phyloP scores from a whole-genome alignment of 116 monocot genomes.

The Cymodocea nodosa region DNA sequence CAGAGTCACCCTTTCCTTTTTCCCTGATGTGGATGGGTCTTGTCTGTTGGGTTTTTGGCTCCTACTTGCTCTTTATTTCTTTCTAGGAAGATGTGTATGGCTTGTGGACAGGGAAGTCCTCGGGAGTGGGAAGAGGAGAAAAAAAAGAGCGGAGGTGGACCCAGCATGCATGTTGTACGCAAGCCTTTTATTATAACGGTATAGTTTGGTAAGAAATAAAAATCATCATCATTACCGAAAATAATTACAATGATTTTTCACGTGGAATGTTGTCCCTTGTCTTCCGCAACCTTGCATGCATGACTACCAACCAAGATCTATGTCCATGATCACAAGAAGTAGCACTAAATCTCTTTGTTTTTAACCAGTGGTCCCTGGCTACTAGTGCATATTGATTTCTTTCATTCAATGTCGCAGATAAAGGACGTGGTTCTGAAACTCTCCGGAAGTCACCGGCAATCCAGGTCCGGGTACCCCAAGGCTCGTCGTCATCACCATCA shows the following conservation, averaged over 20 bases:
- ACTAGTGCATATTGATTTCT: too few species aligned
- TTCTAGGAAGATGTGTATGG: not conserved
- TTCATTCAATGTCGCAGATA: conserved; percentile 32
- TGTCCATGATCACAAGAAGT: too few species aligned
- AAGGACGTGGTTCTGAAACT: conserved; percentile 74
- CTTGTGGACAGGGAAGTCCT: not conserved
- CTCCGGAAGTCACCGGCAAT: conserved; percentile 37
- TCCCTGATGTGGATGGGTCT: not conserved
- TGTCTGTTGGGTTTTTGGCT: too few species aligned
- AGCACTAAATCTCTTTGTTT: too few species aligned
- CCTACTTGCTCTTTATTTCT: not conserved
- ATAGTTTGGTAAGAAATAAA: too few species aligned
- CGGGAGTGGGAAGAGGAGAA: not conserved
- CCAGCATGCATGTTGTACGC: not conserved
- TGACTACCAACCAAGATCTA: too few species aligned
- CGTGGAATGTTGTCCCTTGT: too few species aligned
- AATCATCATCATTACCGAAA: too few species aligned
- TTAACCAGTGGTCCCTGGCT: too few species aligned
- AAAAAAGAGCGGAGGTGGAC: not conserved
- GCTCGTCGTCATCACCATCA: conserved; percentile 1
- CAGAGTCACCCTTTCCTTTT: not conserved
- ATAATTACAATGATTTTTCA: too few species aligned
- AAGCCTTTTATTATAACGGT: too few species aligned
- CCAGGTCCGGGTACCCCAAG: conserved; percentile 13
- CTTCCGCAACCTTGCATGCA: not conserved